A percentile compares a stretch with the other conserved stretches of the same genome.
Conservation (phyloP, 2,329 filamentous ascomycete genomes). For the Drechslera avenae region DNA sequence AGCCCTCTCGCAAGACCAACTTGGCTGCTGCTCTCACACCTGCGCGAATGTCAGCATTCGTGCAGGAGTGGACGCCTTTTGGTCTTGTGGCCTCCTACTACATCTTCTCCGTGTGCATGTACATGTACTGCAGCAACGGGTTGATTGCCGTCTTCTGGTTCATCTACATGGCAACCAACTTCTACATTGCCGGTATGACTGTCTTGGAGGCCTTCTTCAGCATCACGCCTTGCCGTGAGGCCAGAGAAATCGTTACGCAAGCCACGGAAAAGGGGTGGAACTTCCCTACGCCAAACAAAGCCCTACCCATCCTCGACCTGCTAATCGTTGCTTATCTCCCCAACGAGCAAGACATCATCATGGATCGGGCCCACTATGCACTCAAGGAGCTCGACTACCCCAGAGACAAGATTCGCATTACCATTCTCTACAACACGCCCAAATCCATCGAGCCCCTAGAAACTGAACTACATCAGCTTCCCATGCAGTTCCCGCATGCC, state of each 20-base stretch:
- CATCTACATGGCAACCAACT: slow-evolving; percentile 52
- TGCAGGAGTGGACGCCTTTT: slow-evolving; percentile 52
- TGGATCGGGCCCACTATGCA: slow-evolving; percentile 54
- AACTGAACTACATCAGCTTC: slow-evolving; percentile 49
- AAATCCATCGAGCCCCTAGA: slow-evolving; percentile 54
- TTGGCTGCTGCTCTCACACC: slow-evolving; percentile 6
- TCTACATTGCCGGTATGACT: slow-evolving; percentile 52
- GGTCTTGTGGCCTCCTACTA: slow-evolving; percentile 51
- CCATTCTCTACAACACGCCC: slow-evolving; percentile 57
- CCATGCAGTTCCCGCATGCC: slow-evolving; percentile 48
- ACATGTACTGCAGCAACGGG: slow-evolving; percentile 47
- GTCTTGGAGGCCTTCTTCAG: slow-evolving; percentile 52
- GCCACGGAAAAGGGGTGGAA: slow-evolving; percentile 49
- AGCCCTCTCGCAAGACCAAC: slow-evolving; percentile 8
- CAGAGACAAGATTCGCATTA: slow-evolving; percentile 54
- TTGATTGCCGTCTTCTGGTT: slow-evolving; percentile 53
- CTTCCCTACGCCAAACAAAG: slow-evolving; percentile 50
- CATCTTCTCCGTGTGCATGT: slow-evolving; percentile 49
- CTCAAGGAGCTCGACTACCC: slow-evolving; percentile 56
- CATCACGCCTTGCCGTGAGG: slow-evolving; percentile 45
- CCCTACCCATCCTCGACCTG: slow-evolving; percentile 53
- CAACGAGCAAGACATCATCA: slow-evolving; percentile 58
- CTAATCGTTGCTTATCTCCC: slow-evolving; percentile 59
- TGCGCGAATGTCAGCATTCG: slow-evolving; percentile 32
- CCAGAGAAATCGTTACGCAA: slow-evolving; percentile 45